A percentile compares a stretch with the other conserved stretches of the same genome.
phyloP scores from a whole-genome alignment of 2,329 filamentous ascomycete species.

The Ilyonectria mors-panacis region DNA sequence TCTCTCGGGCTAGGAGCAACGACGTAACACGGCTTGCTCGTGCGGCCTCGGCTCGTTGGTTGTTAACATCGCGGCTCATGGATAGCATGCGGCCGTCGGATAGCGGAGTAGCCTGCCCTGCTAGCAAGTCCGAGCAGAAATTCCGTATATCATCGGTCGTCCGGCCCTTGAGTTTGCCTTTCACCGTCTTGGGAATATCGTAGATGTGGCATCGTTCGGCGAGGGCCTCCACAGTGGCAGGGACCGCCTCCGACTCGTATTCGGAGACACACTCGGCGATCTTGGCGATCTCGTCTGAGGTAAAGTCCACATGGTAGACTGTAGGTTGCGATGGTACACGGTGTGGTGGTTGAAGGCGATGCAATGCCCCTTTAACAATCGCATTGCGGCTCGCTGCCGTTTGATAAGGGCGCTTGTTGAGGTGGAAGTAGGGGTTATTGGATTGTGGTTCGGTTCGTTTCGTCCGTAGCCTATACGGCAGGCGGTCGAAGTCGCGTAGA shows the following conservation, averaged over 20 bases:
- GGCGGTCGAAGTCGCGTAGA: slow-evolving; percentile 14
- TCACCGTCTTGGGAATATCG: slow-evolving; percentile 45
- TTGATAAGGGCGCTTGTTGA: slow-evolving; percentile 46
- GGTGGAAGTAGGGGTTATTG: slow-evolving; percentile 33
- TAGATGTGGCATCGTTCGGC: slow-evolving; percentile 35
- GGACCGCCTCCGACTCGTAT: slow-evolving; percentile 31
- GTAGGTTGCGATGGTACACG: slow-evolving; percentile 27
- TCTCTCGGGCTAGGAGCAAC: slow-evolving; percentile 65
- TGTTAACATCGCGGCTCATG: slow-evolving; percentile 35
- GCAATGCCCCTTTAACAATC: slow-evolving; percentile 45
- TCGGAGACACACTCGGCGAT: slow-evolving; percentile 44
- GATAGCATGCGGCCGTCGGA: slow-evolving; percentile 45
- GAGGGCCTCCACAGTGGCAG: slow-evolving; percentile 40
- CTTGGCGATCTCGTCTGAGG: slow-evolving; percentile 53
- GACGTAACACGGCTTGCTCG: slow-evolving; percentile 52
- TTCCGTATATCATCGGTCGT: slow-evolving; percentile 48
- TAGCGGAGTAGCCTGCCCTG: slow-evolving; percentile 34
- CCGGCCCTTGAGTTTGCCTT: slow-evolving; percentile 42
- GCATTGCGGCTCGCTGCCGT: slow-evolving; percentile 45
- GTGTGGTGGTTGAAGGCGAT: slow-evolving; percentile 12
- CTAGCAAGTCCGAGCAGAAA: slow-evolving; percentile 52
- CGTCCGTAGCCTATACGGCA: slow-evolving; percentile 28
- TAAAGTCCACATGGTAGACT: slow-evolving; percentile 64
- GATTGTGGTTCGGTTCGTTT: slow-evolving; percentile 32
- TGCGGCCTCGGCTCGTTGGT: slow-evolving; percentile 24